These are phyloP conservation scores for Diaporthe velutina DNA, from an alignment of 2,329 filamentous ascomycete genomes.

Conservation along the genomic window DNA sequence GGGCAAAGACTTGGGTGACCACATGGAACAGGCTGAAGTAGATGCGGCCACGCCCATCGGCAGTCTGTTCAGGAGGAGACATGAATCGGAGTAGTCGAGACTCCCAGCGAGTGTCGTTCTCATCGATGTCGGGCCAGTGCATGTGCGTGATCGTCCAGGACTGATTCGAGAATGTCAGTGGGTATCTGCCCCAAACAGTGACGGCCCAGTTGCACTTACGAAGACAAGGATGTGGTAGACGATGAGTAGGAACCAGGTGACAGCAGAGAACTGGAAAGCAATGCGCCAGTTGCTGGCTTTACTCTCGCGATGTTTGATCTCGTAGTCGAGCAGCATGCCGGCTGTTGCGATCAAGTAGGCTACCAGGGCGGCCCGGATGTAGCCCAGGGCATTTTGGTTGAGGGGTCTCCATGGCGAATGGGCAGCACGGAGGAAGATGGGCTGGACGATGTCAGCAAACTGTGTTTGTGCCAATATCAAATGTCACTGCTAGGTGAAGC, in stretches of 20 bases:
- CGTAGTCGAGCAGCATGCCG: constrained; percentile 59
- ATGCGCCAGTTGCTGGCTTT: constrained; percentile 56
- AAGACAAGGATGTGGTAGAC: constrained; percentile 61
- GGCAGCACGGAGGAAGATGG: constrained; percentile 63
- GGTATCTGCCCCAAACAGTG: not conserved
- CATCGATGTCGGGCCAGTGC: constrained; percentile 58
- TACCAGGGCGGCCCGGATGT: constrained; percentile 57
- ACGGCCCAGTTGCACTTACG: constrained; percentile 51
- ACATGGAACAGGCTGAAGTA: constrained; percentile 66
- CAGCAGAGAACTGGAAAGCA: constrained; percentile 63
- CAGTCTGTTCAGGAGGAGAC: constrained; percentile 59
- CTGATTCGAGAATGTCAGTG: constrained; percentile 47
- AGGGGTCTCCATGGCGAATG: constrained; percentile 65
- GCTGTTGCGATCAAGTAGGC: constrained; percentile 58
- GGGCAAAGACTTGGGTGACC: constrained; percentile 58
- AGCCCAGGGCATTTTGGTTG: constrained; percentile 59
- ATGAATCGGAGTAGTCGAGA: constrained; percentile 54
- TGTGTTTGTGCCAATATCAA: not conserved
- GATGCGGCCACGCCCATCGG: constrained; percentile 57
- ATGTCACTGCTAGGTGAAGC: not conserved
- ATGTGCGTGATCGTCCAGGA: constrained; percentile 66
- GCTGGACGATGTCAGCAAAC: constrained; percentile 50
- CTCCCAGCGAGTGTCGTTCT: constrained; percentile 52
- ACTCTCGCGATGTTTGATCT: constrained; percentile 54
- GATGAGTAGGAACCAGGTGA: constrained; percentile 58